Percentiles rank a stretch among this genome's conserved stretches.
phyloP scores from a whole-genome alignment of 306 rosid genomes.

The Carpinus viminea region DNA sequence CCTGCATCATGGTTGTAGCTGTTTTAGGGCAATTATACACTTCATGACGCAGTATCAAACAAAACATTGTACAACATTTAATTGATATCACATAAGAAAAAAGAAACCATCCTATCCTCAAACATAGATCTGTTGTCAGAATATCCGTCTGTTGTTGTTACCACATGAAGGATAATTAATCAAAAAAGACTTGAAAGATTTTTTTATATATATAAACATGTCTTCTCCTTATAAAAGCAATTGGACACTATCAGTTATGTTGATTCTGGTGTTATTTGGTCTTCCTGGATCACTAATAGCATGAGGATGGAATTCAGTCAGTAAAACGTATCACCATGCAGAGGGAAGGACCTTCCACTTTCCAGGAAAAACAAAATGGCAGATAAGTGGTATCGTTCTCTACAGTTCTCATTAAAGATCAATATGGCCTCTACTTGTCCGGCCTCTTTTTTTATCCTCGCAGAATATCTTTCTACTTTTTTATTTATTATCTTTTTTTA shows the following conservation, averaged over 20 bases:
- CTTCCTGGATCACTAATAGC: neutral
- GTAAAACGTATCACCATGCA: neutral
- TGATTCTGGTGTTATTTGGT: neutral
- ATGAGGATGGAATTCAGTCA: neutral
- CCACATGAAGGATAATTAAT: neutral
- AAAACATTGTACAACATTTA: neutral
- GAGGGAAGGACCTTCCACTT: neutral
- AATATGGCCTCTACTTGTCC: neutral
- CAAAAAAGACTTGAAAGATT: neutral
- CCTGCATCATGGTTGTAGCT: constrained; percentile 49
- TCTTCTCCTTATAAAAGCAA: neutral
- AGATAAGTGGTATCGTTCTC: neutral
- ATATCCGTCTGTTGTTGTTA: neutral
- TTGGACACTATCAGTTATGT: no score
- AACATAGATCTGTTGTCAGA: neutral
- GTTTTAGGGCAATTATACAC: constrained; percentile 13
- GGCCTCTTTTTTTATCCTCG: neutral
- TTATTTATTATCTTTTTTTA: no score
- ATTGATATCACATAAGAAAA: neutral
- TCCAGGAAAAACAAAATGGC: neutral
- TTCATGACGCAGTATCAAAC: constrained; percentile 13
- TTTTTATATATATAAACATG: neutral
- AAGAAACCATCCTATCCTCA: neutral
- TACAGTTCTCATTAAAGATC: neutral
- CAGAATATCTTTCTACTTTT: neutral